A percentile compares a stretch with the other conserved stretches of the same genome.
Conservation (phyloP, 1,284 basidiomycete species). For the Apiotrichum sp. region DNA sequence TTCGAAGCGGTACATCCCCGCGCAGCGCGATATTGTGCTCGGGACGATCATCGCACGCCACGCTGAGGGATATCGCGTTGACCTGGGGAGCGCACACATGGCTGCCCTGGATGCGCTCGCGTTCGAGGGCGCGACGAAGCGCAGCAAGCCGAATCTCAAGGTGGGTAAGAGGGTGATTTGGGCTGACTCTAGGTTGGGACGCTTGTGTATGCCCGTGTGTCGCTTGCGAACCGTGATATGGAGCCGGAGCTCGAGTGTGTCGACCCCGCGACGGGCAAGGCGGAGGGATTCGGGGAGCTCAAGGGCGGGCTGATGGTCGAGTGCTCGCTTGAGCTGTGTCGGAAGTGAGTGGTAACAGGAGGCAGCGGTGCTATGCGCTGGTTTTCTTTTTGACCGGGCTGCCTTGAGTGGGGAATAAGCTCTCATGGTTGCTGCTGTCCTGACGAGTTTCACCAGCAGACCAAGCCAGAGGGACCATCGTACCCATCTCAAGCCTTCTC, state of each 20-base stretch:
- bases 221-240: constrained; percentile 49
- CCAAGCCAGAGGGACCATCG: too few relatives aligned
- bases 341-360: constrained; percentile 33
- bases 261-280: constrained; percentile 49
- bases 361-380: too few relatives aligned
- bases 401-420: too few relatives aligned
- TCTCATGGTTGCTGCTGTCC: too few relatives aligned
- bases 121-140: constrained; percentile 52
- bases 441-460: too few relatives aligned
- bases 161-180: constrained; percentile 26
- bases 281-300: constrained; percentile 51
- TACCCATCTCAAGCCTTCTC: too few relatives aligned
- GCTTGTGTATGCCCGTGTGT: constrained; percentile 50
- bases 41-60: constrained; percentile 50
- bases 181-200: constrained; percentile 47
- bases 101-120: constrained; percentile 51
- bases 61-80: constrained; percentile 51
- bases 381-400: too few relatives aligned
- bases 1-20: constrained; percentile 48
- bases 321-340: constrained; percentile 39
- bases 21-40: constrained; percentile 49
- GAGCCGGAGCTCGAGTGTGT: constrained; percentile 53
- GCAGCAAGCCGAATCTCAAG: constrained; percentile 51
- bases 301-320: constrained; percentile 46
- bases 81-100: constrained; percentile 49